Base-by-base conservation (phyloP, 2,329 filamentous ascomycete genomes). In the Trichoderma atroviride region DNA sequence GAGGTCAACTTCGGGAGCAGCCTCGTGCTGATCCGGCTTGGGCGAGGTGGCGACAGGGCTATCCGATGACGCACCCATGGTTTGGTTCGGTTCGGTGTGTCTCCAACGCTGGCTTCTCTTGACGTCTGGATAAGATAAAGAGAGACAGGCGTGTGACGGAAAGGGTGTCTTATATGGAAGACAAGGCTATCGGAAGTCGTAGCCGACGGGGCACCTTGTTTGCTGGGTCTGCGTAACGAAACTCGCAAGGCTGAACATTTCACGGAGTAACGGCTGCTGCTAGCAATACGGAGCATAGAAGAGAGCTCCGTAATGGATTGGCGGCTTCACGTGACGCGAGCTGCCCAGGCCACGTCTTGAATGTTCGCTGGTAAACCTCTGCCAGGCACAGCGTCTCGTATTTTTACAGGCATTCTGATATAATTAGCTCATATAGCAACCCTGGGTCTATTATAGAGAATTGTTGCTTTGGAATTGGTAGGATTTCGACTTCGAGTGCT, bases 41-140 rank as follows among this genome's bases (percentile, higher is more conserved):
- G 37, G 22, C 22, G 68, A 60, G 24, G 43, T 33, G 22, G 53
- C 55, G 33, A 52, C 55, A 16, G 50, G 43, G 31, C 50, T 53
- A 5, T 65, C 60, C 1, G 68, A 59, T 60, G 68, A 40, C 16
- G 68, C 55, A 47, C 60, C 43, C 68, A 69, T 69, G 53, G 29
- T 43, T 43, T 69, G 53, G 29, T 43, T 43, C n/a, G 53, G 29
- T 43, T 43, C 14, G 40, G 40, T 5, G 37, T 58, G n/a, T 55
- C 22, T 55, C 52, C 7, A 24, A 16, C 22, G 24, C 13, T 35
- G 3, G 2, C 24, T 7, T 19, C 52, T 55, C 27, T 27, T 6
- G 29, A 40, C 14, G 33, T 14, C 31, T 62, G 14, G 29, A 35
- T 29, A 10, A 24, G 29, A 35, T 29, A 11, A 24, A 27, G 31